Base-by-base conservation (phyloP, 352 stramenopile genomes). In the Phytophthora hibernalis region DNA sequence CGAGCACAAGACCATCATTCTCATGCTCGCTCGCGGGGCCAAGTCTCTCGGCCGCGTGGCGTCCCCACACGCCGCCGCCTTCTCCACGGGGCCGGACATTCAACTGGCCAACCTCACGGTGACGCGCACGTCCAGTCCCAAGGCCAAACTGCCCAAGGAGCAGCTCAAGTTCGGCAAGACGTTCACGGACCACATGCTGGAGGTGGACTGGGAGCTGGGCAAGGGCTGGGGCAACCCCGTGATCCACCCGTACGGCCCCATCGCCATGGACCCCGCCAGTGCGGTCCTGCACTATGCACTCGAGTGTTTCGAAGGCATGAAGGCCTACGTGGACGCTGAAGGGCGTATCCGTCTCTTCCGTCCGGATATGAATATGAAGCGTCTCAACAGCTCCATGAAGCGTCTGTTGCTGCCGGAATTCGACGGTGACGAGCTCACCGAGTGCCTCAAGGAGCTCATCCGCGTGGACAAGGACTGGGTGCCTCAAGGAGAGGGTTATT, bases 171-270 rank as follows among this genome's bases (percentile, higher is more conserved):
- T 99, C 75, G 97, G 97, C 55, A 97, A 92, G 57, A 96, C 88
- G 7, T 98, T 99, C 77, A 93, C 93, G 20, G 95, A 98, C 76
- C 96, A 99, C 82, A 99, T 99, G 96, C 79, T 99, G n/a, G 89
- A 96, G 61, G 82, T 98, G 28, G 89, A 98, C 72, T 99, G 92
- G 85, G 81, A 91, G 47, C 66, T 85, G 63, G 83, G 81, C 57
- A 67, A 83, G 24, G 82, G 84, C 28, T 99, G 97, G 97, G 64
- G 79, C 47, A 79, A 77, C 45, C 96, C 96, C 10, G 69, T 88
- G 33, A 99, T 99, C 66, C 84, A 81, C 24, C 94, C 94, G 40
- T 98, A 98, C 68, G 84, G 92, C 16, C 79, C 96, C 63, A 80
- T 99, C n/a, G 60, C 65, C 3, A 85, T 99, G 60, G 92, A 96